A percentile compares a stretch with the other conserved stretches of the same genome.
These are phyloP conservation scores for Scytalidium sp. DNA, from an alignment of 2,329 filamentous ascomycete genomes.

Conservation along the genomic window DNA sequence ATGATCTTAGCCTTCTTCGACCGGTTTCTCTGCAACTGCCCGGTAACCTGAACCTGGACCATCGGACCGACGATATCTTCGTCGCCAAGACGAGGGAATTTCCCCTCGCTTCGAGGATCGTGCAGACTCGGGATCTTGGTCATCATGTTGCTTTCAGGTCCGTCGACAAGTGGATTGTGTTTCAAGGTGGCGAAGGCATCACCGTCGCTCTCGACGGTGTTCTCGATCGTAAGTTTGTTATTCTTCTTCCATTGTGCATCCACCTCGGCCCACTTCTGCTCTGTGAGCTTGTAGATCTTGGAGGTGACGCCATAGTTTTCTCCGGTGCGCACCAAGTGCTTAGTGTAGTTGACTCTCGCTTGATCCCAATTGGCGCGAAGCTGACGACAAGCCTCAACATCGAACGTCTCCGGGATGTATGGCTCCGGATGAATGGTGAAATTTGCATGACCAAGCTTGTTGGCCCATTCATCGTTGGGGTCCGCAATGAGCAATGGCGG, in stretches of 20 bases:
- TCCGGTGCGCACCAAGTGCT: conserved; percentile 81
- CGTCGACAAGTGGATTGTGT: conserved; percentile 43
- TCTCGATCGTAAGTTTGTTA: conserved; percentile 62
- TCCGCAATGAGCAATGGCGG: conserved; percentile 66
- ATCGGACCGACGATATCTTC: conserved; percentile 94
- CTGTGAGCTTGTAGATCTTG: conserved; percentile 80
- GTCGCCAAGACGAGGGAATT: conserved; percentile 85
- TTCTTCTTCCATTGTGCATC: conserved; percentile 71
- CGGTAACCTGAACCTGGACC: conserved; percentile 36
- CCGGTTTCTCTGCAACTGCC: conserved; percentile 24
- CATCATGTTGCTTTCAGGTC: conserved; percentile 41
- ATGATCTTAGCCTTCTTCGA: conserved; percentile 29
- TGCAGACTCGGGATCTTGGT: conserved; percentile 67
- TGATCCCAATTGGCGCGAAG: conserved; percentile 78
- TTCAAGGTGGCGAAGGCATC: conserved; percentile 40
- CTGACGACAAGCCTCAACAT: conserved; percentile 52
- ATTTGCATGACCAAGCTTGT: conserved; percentile 86
- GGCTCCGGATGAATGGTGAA: conserved; percentile 84
- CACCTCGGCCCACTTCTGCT: conserved; percentile 83
- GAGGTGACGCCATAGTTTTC: conserved; percentile 91
- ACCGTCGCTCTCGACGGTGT: conserved; percentile 39
- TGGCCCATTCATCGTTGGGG: conserved; percentile 77
- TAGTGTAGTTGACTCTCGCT: conserved; percentile 82
- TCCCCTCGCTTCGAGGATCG: conserved; percentile 65
- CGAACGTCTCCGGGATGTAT: conserved; percentile 64